Base-by-base conservation (phyloP, 768 basidiomycete genomes). In the Pleurotus salmoneostramineus region DNA sequence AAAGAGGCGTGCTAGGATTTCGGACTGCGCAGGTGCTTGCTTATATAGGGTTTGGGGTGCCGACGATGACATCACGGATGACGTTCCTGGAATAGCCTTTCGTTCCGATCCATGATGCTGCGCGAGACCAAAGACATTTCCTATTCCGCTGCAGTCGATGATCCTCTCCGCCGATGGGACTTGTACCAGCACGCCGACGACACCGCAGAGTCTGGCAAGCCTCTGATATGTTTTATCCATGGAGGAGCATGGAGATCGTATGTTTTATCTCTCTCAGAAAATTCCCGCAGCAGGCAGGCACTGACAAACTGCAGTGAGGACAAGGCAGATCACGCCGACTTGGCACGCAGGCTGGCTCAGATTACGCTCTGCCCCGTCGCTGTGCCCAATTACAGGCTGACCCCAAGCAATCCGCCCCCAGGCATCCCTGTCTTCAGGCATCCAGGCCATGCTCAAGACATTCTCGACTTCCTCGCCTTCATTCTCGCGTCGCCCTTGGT, bases 221-320 rank as follows among this genome's bases (percentile, higher is more conserved):
- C 79, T n/a, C 68, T 91, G 44, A 65, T 92, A 40, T 83, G 83
- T 64, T 93, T 91, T 64, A 73, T 93, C 32, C 92, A 92, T 63
- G 92, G 92, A 33, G 92, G 92, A 35, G 92, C 91, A 21, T 94
- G 92, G 92, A 75, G 83, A 64, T 69, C 83, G 91, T 91, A 66
- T 75, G 87, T 61, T 35, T 12, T 66, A 21, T 58, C 52, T 59
- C 36, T 44, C 49, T 27, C 21, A 1, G 21, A 27, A 50, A 47
- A 56, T 46, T 14, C 35, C 15, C 34, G n/a, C 6, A 27, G 7
- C 36, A 37, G 35, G 37, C 59, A 43, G 21, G n/a, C 21, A 36
- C 57, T 59, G 44, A 59, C 40, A 56, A 31, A 7, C 14, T 15
- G 31, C 68, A 91, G 89, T 46, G 90, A 89, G 62, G 89, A 91